Base-by-base conservation (phyloP, 495 filamentous ascomycete genomes). In the Lepidopterella palustris region DNA sequence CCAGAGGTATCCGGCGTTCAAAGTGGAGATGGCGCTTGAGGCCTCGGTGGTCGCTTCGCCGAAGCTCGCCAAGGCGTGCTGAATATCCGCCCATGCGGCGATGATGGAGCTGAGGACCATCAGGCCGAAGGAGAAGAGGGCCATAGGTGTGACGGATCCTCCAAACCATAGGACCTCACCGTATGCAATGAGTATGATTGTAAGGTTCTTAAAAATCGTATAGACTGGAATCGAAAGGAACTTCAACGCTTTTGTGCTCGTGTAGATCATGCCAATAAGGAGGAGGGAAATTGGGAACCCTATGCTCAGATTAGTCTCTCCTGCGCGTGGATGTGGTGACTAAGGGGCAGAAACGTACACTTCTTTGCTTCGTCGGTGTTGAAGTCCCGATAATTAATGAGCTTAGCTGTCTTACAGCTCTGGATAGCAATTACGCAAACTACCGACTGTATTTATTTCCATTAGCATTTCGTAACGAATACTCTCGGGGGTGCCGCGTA, bases 141-240 rank as follows among this genome's bases (percentile, higher is more conserved):
- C 85, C 75, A 96, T 83, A 13, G 83, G 78, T 31, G 87, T 89
- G 40, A 99, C 93, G 40, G 87, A 90, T 70, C 93, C 93, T 61
- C 93, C 93, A 70, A 99, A 99, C 93, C 93, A 99, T 58, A 99
- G 80, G 26, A 99, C 93, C 77, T 99, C 93, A 59, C 93, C 93
- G 68, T 99, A 99, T 52, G 93, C 93, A 68, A 97, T 97, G 32
- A 97, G 83, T 66, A 99, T 99, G 74, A 93, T 99, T 52, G 93
- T 97, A 78, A 99, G 74, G 74, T 99, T 99, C 82, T 99, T 99
- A 83, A 99, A 99, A 73, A 99, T 99, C 52, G 93, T 99, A 78
- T 99, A 99, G 3, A 99, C 93, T 11, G 93, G 93, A 53, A 99
- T 95, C 18, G 90, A 96, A 58, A 99, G 86, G 77, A 84, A 97